Evolutionary conservation across 495 filamentous ascomycete genomes (phyloP).

Genomic region (Penicillium desertorum): DNA sequence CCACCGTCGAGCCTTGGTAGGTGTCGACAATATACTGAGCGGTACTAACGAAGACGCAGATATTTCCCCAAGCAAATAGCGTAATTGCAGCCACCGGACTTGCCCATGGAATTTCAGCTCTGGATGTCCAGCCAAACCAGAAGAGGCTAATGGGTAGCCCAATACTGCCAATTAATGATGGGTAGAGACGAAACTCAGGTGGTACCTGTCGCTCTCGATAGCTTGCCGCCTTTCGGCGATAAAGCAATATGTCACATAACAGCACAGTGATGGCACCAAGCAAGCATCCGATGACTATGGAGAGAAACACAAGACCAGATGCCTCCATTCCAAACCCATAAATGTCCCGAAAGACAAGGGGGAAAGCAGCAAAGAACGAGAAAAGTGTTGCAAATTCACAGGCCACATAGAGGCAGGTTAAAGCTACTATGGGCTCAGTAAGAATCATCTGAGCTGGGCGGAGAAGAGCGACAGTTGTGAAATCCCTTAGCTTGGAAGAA

Average conservation of each 20-base stretch:
- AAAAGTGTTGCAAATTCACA: conserved; percentile 66
- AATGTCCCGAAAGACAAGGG: conserved; percentile 49
- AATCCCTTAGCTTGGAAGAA: conserved; percentile 40
- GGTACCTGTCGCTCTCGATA: conserved; percentile 40
- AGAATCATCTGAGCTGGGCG: conserved; percentile 64
- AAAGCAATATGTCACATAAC: conserved; percentile 40
- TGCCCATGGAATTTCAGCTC: conserved; percentile 36
- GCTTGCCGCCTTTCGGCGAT: conserved; percentile 13
- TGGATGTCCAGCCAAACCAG: conserved; percentile 52
- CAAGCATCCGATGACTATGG: conserved; percentile 56
- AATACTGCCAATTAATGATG: conserved; percentile 58
- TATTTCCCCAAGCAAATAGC: conserved; percentile 66
- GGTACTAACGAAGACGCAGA: conserved; percentile 53
- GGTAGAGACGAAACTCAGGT: conserved; percentile 58
- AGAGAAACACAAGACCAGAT: conserved; percentile 59
- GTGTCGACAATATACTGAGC: conserved; percentile 57
- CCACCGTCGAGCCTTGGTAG: conserved; percentile 43
- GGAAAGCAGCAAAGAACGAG: conserved; percentile 65
- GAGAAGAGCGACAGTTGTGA: conserved; percentile 57
- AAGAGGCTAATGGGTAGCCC: conserved; percentile 51
- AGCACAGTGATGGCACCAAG: conserved; percentile 48
- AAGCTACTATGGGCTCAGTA: conserved; percentile 63
- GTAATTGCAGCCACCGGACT: conserved; percentile 52
- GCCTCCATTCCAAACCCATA: conserved; percentile 53
- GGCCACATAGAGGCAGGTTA: conserved; percentile 59